Conservation (phyloP, 768 basidiomycete genomes). For the Pleurotus cornucopiae region DNA sequence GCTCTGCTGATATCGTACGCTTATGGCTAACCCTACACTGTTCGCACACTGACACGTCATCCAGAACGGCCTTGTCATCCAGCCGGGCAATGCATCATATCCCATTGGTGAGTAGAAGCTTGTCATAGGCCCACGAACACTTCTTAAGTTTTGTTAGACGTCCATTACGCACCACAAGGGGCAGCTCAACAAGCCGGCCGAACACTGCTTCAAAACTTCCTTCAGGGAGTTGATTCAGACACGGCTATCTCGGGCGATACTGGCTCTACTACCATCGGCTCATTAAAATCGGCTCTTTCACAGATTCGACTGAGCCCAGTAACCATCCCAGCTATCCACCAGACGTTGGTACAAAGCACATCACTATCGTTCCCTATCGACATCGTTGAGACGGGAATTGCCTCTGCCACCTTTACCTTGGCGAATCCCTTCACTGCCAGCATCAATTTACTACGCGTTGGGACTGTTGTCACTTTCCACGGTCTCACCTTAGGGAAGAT, state of each 20-base stretch:
- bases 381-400: conserved; percentile 57
- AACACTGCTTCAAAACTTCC: conserved; percentile 57
- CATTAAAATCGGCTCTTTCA: conserved; percentile 57
- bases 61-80: conserved; percentile 51
- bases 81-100: conserved; percentile 54
- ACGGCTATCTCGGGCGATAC: conserved; percentile 54
- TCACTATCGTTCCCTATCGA: conserved; percentile 58
- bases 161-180: conserved; percentile 58
- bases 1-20: conserved; percentile 52
- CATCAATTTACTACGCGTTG: conserved; percentile 56
- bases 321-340: conserved; percentile 58
- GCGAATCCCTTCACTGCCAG: conserved; percentile 71
- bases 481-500: conserved; percentile 57
- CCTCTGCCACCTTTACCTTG: conserved; percentile 53
- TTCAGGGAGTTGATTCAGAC: conserved; percentile 57
- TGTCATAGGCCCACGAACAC: neutral
- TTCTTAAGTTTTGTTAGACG: conserved; percentile 29
- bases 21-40: neutral
- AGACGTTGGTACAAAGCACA: conserved; percentile 54
- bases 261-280: conserved; percentile 54
- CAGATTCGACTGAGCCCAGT: conserved; percentile 57
- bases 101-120: conserved; percentile 38
- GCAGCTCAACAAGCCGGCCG: conserved; percentile 49
- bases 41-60: conserved; percentile 2
- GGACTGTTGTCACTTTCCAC: conserved; percentile 50